Evolutionary conservation across 257 asterid species (phyloP), one percentile per base, ranked within the genome.

Genomic region (Penstemon eatonii): DNA sequence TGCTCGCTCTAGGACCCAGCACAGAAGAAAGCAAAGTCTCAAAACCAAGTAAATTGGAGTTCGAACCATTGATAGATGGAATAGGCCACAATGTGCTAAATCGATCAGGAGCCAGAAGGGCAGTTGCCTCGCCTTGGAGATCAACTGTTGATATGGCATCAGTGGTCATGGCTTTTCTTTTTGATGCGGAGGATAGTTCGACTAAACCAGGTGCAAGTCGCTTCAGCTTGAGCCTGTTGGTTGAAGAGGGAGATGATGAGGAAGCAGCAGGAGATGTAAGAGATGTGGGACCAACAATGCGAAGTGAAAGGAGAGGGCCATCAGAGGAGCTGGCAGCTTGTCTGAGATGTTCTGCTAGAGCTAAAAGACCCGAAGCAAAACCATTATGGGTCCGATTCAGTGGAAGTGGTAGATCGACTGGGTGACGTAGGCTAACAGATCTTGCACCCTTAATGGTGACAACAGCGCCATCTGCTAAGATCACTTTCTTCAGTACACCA

Each of bases 181-280:
- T 94, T 8, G 97, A 83, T 40, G 87, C 90, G 19, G 96, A 86
- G 54, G 95, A 94, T 56, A 94, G 77, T 86, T 94, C 99, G 56
- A 94, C 99, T 0, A 91, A 86, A 64, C 99, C 99, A 19, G 99
- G 99, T 8, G 99, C 96, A 2, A 94, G 96, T 63, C 96, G 93
- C 84, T 87, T 94, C 41, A 94, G 88, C 84, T 90, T 93, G 73
- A 93, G 97, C 71, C 77, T 75, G 78, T 80, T 88, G 6, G 45
- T 63, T 45, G 95, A 75, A 50, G 88, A 78, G 10, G 89, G 72
- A 9, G 96, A 76, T 42, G 96, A 60, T 9, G 96, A 56, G 61
- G 33, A 25, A 25, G 33, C 33, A 25, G 92, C 11, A 13, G 96
- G 97, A 60, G 99, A 81, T 15, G 94, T 71, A 52, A 94, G 89